Percentiles rank a stretch among this genome's conserved stretches.
Conservation (phyloP, 305 asterid genomes). For the Solanum hybrid region DNA sequence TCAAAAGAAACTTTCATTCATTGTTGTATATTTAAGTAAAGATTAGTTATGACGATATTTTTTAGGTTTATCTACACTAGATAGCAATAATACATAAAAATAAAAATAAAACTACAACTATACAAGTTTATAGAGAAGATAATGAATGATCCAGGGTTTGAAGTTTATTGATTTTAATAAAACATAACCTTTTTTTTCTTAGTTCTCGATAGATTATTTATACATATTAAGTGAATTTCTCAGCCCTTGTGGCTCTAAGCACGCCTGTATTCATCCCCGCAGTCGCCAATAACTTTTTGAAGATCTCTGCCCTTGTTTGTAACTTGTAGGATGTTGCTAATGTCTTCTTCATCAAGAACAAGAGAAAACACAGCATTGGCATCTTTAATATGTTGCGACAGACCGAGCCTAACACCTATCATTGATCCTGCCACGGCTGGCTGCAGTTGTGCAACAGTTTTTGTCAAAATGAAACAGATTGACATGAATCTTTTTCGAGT, state of each 20-base stretch:
- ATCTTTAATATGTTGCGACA: constrained; percentile 68
- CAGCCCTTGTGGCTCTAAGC: constrained; percentile 6
- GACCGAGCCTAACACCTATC: constrained; percentile 91
- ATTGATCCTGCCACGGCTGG: constrained; percentile 91
- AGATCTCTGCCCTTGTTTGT: constrained; percentile 74
- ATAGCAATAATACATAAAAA: no score
- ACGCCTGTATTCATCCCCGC: constrained; percentile 92
- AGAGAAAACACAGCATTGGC: constrained; percentile 57
- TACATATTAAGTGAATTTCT: neutral
- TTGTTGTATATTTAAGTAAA: neutral
- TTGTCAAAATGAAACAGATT: neutral
- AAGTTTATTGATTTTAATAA: neutral
- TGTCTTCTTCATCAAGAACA: constrained; percentile 66
- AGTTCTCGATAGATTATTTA: neutral
- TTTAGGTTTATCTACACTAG: no score
- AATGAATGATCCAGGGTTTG: neutral
- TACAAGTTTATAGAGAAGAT: neutral
- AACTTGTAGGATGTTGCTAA: constrained; percentile 48
- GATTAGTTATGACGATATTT: neutral
- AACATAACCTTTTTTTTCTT: neutral
- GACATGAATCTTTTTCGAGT: neutral
- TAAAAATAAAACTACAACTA: no score
- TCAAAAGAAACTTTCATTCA: neutral
- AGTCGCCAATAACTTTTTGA: constrained; percentile 63
- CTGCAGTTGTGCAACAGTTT: constrained; percentile 29